These are phyloP conservation scores for Lodderomyces parapsilosis DNA, from an alignment of 1,139 yeast genomes.

Conservation along the genomic window DNA sequence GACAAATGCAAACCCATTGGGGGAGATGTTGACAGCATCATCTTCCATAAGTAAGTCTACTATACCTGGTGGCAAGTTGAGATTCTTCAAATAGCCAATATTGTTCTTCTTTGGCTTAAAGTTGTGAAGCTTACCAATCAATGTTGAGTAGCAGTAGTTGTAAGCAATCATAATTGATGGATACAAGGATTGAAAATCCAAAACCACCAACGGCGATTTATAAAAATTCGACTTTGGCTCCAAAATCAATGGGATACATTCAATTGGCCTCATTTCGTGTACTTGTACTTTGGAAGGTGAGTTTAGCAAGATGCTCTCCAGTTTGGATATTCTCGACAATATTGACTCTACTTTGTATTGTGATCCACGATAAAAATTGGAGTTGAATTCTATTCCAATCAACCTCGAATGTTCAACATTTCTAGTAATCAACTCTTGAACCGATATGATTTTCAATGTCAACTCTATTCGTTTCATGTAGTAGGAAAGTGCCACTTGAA, in stretches of 20 bases:
- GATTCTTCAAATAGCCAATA: constrained; percentile 39
- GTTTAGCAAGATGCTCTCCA: constrained; percentile 67
- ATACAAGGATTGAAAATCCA: constrained; percentile 91
- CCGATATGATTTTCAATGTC: constrained; percentile 50
- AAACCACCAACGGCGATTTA: constrained; percentile 82
- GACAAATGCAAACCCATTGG: constrained; percentile 83
- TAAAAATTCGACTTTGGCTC: constrained; percentile 87
- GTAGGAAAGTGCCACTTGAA: constrained; percentile 48
- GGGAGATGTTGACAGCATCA: constrained; percentile 60
- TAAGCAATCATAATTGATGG: constrained; percentile 92
- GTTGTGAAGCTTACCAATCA: constrained; percentile 67
- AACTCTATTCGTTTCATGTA: constrained; percentile 49
- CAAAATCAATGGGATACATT: constrained; percentile 86
- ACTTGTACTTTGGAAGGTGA: constrained; percentile 86
- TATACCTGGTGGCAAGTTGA: constrained; percentile 56
- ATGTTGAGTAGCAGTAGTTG: constrained; percentile 87
- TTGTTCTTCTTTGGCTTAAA: constrained; percentile 39
- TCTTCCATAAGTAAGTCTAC: constrained; percentile 52
- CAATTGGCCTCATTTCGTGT: constrained; percentile 80
- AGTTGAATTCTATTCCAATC: constrained; percentile 85
- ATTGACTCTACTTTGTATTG: constrained; percentile 92
- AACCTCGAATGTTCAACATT: constrained; percentile 84
- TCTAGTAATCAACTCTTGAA: constrained; percentile 65
- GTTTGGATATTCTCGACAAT: constrained; percentile 67
- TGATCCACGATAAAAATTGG: constrained; percentile 87